A percentile compares a stretch with the other conserved stretches of the same genome.
Conservation (phyloP, 805 yeast species). For the Lipomyces starkeyi region DNA sequence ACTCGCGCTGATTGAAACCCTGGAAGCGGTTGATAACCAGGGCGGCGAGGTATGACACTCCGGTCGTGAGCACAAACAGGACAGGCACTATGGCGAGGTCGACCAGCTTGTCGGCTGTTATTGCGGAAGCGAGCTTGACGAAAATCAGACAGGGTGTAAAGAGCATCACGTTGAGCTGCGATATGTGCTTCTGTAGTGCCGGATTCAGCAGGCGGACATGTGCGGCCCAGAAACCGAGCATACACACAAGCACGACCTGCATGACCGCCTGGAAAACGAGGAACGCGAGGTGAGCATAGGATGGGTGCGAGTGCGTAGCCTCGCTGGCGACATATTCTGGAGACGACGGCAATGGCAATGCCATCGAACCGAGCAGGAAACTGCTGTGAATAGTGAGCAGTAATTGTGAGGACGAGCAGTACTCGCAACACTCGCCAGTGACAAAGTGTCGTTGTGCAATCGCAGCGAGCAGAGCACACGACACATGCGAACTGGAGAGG, state of each 20-base stretch:
- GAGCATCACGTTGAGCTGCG: constrained; percentile 81
- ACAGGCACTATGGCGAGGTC: constrained; percentile 87
- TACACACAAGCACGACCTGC: constrained; percentile 84
- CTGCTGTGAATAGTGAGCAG: not conserved
- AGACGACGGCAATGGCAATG: not conserved
- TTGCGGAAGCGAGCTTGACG: constrained; percentile 69
- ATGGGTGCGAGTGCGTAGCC: constrained; percentile 34
- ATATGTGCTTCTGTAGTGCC: constrained; percentile 75
- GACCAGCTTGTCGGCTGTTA: constrained; percentile 74
- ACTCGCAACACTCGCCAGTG: no score
- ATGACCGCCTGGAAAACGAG: constrained; percentile 90
- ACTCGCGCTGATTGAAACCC: constrained; percentile 70
- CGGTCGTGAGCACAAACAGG: constrained; percentile 81
- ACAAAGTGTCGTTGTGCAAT: no score
- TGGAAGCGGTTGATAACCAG: constrained; percentile 58
- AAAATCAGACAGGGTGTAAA: constrained; percentile 96
- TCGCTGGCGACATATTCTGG: constrained; percentile 4
- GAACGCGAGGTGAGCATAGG: constrained; percentile 53
- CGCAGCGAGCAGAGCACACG: not conserved
- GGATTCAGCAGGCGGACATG: constrained; percentile 70
- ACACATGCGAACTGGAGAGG: not conserved
- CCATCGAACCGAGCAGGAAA: constrained; percentile 4
- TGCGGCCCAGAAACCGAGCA: constrained; percentile 87
- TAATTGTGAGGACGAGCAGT: no score
- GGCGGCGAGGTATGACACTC: constrained; percentile 72